These are phyloP conservation scores for Nakazawaea anatomiae DNA, from an alignment of 805 yeast genomes.

Conservation along the genomic window DNA sequence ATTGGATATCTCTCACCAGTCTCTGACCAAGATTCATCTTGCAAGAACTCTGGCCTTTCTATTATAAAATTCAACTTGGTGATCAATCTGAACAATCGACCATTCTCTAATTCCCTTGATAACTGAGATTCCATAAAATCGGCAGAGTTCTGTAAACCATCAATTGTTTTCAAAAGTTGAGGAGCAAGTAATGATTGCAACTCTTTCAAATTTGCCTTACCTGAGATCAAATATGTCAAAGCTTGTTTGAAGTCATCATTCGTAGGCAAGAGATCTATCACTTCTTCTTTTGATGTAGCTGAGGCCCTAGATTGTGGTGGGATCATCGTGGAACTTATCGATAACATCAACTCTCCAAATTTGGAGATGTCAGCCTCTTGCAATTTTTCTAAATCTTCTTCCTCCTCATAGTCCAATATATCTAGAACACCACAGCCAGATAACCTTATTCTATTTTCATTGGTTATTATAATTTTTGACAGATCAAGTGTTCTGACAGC, in stretches of 20 bases:
- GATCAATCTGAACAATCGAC: conserved; percentile 74
- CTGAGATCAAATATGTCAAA: conserved; percentile 27
- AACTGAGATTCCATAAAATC: conserved; percentile 61
- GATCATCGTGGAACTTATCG: conserved; percentile 37
- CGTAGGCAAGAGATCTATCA: conserved; percentile 26
- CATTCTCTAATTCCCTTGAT: conserved; percentile 78
- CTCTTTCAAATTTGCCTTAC: conserved; percentile 20
- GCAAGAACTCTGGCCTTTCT: conserved; percentile 63
- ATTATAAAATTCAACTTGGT: conserved; percentile 75
- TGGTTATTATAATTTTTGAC: conserved; percentile 68
- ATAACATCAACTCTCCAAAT: conserved; percentile 57
- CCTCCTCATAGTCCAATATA: conserved; percentile 36
- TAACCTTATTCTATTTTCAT: conserved; percentile 63
- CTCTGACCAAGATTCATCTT: conserved; percentile 60
- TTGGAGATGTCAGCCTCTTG: conserved; percentile 52
- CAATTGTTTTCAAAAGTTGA: conserved; percentile 38
- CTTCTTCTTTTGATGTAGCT: conserved; percentile 14
- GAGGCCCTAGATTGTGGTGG: conserved; percentile 14
- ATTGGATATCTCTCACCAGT: conserved; percentile 71
- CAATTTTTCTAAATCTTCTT: conserved; percentile 21
- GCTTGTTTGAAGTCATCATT: conserved; percentile 41
- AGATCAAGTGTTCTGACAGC: conserved; percentile 59
- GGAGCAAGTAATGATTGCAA: conserved; percentile 36
- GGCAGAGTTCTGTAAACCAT: conserved; percentile 43
- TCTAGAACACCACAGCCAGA: conserved; percentile 70